Evolutionary conservation across 2,329 filamentous ascomycete genomes (phyloP).

Genomic region (Aschersonia sp.): DNA sequence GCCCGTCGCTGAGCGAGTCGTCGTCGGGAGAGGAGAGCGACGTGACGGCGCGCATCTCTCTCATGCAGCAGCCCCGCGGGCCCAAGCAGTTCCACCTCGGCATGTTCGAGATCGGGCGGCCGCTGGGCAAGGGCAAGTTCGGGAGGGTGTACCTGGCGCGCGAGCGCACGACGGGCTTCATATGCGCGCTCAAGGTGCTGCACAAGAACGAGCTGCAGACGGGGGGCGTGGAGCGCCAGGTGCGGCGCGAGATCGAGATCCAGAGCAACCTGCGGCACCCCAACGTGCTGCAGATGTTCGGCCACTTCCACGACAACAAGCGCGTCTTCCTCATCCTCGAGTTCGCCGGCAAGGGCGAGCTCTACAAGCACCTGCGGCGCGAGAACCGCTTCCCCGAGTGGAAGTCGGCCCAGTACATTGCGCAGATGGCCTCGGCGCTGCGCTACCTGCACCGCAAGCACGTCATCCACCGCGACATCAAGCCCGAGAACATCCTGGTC

Average conservation of each 20-base stretch:
- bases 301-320: constrained; percentile 59
- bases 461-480: constrained; percentile 18
- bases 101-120: constrained; percentile 65
- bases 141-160: constrained; percentile 59
- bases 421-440: constrained; percentile 45
- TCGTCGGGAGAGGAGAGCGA: constrained; percentile 19
- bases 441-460: constrained; percentile 16
- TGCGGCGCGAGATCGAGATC: constrained; percentile 59
- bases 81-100: constrained; percentile 19
- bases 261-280: constrained; percentile 59
- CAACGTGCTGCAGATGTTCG: constrained; percentile 48
- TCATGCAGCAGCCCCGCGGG: constrained; percentile 1
- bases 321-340: constrained; percentile 60
- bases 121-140: constrained; percentile 60
- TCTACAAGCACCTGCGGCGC: constrained; percentile 57
- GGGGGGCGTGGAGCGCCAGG: constrained; percentile 54
- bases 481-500: constrained; percentile 20
- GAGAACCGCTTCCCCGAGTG: constrained; percentile 53
- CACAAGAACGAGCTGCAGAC: constrained; percentile 57
- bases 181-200: constrained; percentile 58
- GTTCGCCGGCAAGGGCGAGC: constrained; percentile 48
- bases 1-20: constrained; percentile 33
- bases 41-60: constrained; percentile 7
- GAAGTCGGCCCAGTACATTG: constrained; percentile 57
- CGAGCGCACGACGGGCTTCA: constrained; percentile 49